A percentile compares a stretch with the other conserved stretches of the same genome.
These are phyloP conservation scores for Phaeotremella skinneri DNA, from an alignment of 768 basidiomycete species.

Conservation along the genomic window DNA sequence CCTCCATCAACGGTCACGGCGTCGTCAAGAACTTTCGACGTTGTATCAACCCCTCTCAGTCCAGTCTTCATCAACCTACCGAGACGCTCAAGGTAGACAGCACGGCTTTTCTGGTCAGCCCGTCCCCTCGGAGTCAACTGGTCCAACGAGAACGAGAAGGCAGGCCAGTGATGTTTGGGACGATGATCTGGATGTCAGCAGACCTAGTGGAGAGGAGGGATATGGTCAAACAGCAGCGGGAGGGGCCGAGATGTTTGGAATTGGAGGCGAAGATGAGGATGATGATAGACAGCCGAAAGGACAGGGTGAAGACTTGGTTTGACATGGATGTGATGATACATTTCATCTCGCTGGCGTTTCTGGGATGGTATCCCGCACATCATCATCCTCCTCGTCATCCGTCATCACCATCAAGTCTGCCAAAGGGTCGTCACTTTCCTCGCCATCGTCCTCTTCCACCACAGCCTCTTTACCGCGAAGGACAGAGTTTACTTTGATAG, in stretches of 20 bases:
- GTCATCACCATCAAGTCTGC: constrained; percentile 44
- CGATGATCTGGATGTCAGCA: constrained; percentile 23
- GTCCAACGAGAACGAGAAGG: constrained; percentile 3
- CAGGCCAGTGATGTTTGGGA: constrained; percentile 40
- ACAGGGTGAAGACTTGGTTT: constrained; percentile 2
- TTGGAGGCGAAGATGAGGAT: constrained; percentile 29
- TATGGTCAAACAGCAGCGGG: neutral
- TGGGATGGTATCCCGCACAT: constrained; percentile 17
- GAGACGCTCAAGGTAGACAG: constrained; percentile 38
- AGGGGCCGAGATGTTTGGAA: constrained; percentile 15
- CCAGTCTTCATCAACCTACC: constrained; percentile 19
- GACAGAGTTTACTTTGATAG: neutral
- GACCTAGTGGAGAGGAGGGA: constrained; percentile 21
- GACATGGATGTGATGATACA: neutral
- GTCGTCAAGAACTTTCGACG: constrained; percentile 31
- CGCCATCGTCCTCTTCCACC: constrained; percentile 12
- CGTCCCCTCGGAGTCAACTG: neutral
- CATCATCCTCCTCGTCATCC: constrained; percentile 34
- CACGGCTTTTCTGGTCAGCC: constrained; percentile 20
- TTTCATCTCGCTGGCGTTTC: constrained; percentile 36
- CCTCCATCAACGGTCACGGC: constrained; percentile 23
- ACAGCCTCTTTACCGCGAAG: neutral
- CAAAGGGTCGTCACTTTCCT: constrained; percentile 33
- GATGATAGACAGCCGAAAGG: constrained; percentile 4
- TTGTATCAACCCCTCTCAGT: constrained; percentile 41